Evolutionary conservation across 495 filamentous ascomycete species (phyloP), one percentile per base, ranked within the genome.

Genomic region (Xylaria telfairii): DNA sequence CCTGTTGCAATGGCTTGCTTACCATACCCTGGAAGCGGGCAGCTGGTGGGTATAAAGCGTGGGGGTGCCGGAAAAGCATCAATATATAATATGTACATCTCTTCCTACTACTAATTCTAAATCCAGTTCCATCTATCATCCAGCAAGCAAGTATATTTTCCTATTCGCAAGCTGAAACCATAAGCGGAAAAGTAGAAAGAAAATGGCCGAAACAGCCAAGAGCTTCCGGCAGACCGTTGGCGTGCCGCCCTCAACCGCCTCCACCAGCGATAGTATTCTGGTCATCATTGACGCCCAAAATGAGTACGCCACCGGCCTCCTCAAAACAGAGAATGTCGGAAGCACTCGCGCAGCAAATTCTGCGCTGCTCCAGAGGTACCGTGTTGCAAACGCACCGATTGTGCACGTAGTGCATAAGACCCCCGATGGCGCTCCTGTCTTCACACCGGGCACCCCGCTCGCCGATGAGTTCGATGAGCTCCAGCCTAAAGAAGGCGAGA

Each of bases 211-310:
- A 4, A 80, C 76, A 61, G 69, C 79, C 60, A 78, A 81, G 72
- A 85, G 83, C 73, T 87, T 90, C 80, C 86, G 86, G 65, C 62
- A 83, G 24, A 73, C 84, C 37, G 59, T 89, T 70, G 86, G 86
- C 69, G 63, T 84, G 21, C 73, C 82, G 28, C 81, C 79, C 41
- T 87, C 84, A 32, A 84, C 82, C 0, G 86, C 87, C 21, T 83
- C 84, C 21, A 72, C 83, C 2, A 68, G 80, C 24, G 86, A 90
- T 79, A 86, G 83, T 57, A 83, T 83, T 21, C 82, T 91, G 24
- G 76, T 91, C 69, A 89, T 91, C 73, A 86, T 91, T 77, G 89
- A 91, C 75, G 89, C 89, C n/a, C 79, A 79, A 62, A 81, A 79
- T 49, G 79, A 81, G 73, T 91, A 91, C 75, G 86, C 84, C 68